Evolutionary conservation across 2,329 filamentous ascomycete species (phyloP).

Genomic region (Epichloe coenophiala): DNA sequence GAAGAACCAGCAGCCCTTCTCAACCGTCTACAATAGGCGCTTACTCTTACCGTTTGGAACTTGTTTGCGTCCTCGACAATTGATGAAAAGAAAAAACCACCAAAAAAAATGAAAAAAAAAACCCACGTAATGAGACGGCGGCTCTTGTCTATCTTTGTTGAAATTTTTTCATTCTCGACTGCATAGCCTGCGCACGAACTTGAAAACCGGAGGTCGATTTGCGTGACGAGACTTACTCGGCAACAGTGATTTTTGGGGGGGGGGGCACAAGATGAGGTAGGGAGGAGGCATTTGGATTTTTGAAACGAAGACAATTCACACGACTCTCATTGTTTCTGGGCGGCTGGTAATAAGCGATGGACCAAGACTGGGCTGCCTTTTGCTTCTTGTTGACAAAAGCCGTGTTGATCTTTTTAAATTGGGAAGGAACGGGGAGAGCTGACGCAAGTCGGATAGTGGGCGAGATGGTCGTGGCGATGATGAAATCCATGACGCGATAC

Average conservation of each 20-base stretch:
- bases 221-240: not conserved
- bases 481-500: not conserved
- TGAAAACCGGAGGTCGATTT: not conserved
- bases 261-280: not conserved
- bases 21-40: too few relatives aligned
- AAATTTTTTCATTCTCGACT: not conserved
- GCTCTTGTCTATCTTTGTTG: not conserved
- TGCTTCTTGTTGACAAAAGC: not conserved
- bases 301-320: not conserved
- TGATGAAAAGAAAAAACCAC: too few relatives aligned
- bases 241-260: too few relatives aligned
- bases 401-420: not conserved
- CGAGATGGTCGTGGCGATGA: not conserved
- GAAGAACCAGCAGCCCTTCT: too few relatives aligned
- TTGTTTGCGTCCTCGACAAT: too few relatives aligned
- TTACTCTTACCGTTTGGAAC: too few relatives aligned
- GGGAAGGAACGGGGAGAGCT: not conserved
- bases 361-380: not conserved
- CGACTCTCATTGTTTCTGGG: not conserved
- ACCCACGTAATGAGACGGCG: not conserved
- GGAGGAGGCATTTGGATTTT: not conserved
- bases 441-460: not conserved
- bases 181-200: slow-evolving; percentile 2
- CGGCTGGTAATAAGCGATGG: not conserved
- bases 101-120: not conserved